A percentile compares a stretch with the other conserved stretches of the same genome.
Conservation (phyloP, 140 eudicot species). For the Oenanthe javanica region DNA sequence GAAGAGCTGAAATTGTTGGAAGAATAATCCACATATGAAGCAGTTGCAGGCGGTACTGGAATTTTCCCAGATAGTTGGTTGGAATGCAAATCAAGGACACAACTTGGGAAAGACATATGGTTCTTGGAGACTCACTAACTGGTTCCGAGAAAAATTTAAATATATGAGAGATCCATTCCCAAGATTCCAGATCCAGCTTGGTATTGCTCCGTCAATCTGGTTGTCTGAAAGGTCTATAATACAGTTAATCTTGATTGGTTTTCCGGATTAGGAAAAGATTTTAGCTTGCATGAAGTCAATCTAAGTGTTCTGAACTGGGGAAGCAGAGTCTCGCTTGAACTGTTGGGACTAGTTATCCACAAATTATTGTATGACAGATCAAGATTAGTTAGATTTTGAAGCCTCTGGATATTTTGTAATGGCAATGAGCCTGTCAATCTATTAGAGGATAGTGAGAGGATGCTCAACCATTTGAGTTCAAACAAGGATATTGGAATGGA, state of each 20-base stretch:
- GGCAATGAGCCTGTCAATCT: slow-evolving; percentile 24
- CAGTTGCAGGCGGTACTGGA: slow-evolving; percentile 31
- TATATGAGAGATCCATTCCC: slow-evolving; percentile 5
- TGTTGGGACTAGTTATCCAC: not conserved
- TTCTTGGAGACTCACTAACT: slow-evolving; percentile 11
- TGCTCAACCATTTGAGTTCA: slow-evolving; percentile 16
- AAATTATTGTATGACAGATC: slow-evolving; percentile 45
- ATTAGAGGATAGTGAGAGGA: slow-evolving; percentile 29
- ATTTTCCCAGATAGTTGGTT: not conserved
- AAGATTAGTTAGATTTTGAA: slow-evolving; percentile 22
- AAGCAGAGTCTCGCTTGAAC: slow-evolving; percentile 2
- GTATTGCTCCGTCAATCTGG: slow-evolving; percentile 36
- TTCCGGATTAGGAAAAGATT: slow-evolving; percentile 21
- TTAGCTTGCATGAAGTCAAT: slow-evolving; percentile 45
- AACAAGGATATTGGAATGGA: slow-evolving; percentile 31
- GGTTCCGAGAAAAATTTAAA: slow-evolving; percentile 43
- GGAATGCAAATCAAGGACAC: not conserved
- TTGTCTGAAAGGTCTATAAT: slow-evolving; percentile 49
- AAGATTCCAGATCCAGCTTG: slow-evolving; percentile 48
- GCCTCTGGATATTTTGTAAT: not conserved
- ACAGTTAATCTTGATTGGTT: slow-evolving; percentile 16
- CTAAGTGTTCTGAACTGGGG: slow-evolving; percentile 18
- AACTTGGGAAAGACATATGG: not conserved
- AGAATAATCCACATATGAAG: slow-evolving; percentile 40
- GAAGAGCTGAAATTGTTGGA: slow-evolving; percentile 28